Evolutionary conservation across 1,139 yeast species (phyloP), one percentile per base, ranked within the genome.

Genomic region (Saccharomyces hybrid): DNA sequence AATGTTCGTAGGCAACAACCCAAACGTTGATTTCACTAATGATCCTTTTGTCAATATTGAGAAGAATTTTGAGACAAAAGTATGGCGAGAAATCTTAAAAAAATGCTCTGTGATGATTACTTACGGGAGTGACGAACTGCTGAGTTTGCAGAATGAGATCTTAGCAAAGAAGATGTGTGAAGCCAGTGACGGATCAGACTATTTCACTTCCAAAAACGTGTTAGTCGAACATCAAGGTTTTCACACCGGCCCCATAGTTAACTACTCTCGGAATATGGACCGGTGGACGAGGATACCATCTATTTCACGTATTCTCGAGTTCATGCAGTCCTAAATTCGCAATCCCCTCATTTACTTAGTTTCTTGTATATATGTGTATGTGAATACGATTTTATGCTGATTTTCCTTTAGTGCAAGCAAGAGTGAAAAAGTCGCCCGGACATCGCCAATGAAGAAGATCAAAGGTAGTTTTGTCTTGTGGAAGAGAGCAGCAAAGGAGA

Each of bases 121-220:
- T 0, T 62, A 61, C 27, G 68, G 67, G 6, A 55, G 58, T 11
- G 60, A 60, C 16, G 69, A 65, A 48, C 58, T 64, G 2, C 52
- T 64, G 32, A 52, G 53, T 27, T 50, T 52, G 3, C 65, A 65
- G 49, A 63, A 63, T 28, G 34, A 49, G 23, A 26, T 54, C 9
- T 56, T 65, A 16, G 41, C 54, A n/a, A 48, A 54, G 2, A 61
- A 59, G 52, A 52, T 64, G 11, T 14, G 41, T 0, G 19, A 52
- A 3, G 29, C 53, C 3, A 38, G 42, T 8, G 42, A 38, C 5
- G 42, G 42, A 38, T 38, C 7, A 9, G 42, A 38, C 23, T 3
- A 38, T 16, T 38, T 38, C 23, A 38, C 42, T 3, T 38, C 42
- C 9, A 11, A 46, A 2, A 58, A 58, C 16, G 55, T 56, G 3